phyloP scores from a whole-genome alignment of 2,329 filamentous ascomycete genomes.

The Nemania diffusa region DNA sequence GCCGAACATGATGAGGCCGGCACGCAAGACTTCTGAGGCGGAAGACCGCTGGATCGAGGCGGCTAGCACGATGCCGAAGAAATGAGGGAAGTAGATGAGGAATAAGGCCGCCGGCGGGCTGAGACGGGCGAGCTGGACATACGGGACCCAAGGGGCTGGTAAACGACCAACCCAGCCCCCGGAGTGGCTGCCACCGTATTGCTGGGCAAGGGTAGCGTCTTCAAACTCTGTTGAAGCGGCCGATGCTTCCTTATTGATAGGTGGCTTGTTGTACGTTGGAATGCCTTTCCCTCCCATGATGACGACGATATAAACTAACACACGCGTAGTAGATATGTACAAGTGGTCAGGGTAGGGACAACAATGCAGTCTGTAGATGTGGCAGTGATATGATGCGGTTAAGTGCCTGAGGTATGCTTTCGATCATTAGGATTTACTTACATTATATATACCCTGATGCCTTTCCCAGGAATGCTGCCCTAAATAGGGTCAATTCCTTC shows the following conservation, averaged over 20 bases:
- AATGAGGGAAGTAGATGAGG: slow-evolving; percentile 50
- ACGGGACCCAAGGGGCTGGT: slow-evolving; percentile 49
- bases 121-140: slow-evolving; percentile 49
- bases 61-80: slow-evolving; percentile 48
- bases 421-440: slow-evolving; percentile 18
- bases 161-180: slow-evolving; percentile 47
- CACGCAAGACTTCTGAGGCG: slow-evolving; percentile 35
- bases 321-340: not conserved
- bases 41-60: slow-evolving; percentile 39
- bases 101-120: slow-evolving; percentile 48
- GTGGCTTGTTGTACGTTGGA: slow-evolving; percentile 34
- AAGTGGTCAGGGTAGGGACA: not conserved
- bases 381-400: not conserved
- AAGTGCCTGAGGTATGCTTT: slow-evolving; percentile 1
- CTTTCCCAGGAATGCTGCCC: not conserved
- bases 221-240: slow-evolving; percentile 24
- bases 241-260: slow-evolving; percentile 26
- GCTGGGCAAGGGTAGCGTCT: slow-evolving; percentile 40
- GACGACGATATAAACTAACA: not conserved
- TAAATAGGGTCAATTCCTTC: not conserved
- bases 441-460: not conserved
- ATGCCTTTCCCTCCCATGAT: slow-evolving; percentile 28
- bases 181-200: slow-evolving; percentile 50
- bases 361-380: not conserved
- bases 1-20: slow-evolving; percentile 37